Percentiles rank a stretch among this genome's conserved stretches.
phyloP scores from a whole-genome alignment of 495 filamentous ascomycete genomes.

The Trichocladium antarcticum region DNA sequence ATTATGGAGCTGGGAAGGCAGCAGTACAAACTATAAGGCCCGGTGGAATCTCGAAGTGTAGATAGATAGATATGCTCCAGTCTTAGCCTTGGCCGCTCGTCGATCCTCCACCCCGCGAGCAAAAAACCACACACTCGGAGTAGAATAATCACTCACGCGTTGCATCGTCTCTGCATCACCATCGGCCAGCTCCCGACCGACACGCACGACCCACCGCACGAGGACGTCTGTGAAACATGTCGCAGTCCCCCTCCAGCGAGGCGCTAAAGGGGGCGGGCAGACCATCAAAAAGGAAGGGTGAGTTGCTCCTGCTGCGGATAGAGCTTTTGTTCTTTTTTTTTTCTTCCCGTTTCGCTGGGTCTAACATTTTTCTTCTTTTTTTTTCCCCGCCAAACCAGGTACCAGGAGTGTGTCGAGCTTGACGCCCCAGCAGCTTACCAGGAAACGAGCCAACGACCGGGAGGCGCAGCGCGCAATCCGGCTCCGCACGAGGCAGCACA shows the following conservation, averaged over 20 bases:
- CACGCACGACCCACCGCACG: background rate
- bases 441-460: slow-evolving; percentile 81
- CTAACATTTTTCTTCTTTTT: background rate
- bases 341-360: too few species aligned
- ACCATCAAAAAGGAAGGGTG: slow-evolving; percentile 22
- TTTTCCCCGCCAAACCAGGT: slow-evolving; percentile 25
- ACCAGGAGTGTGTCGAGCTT: slow-evolving; percentile 61
- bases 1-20: background rate
- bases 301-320: background rate
- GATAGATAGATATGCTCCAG: background rate
- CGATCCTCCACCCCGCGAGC: background rate
- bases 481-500: slow-evolving; percentile 69
- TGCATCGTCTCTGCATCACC: too few species aligned
- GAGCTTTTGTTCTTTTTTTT: too few species aligned
- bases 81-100: too few species aligned
- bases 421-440: slow-evolving; percentile 58
- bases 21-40: background rate
- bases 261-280: slow-evolving; percentile 20
- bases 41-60: background rate
- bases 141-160: background rate
- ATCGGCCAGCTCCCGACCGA: too few species aligned
- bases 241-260: slow-evolving; percentile 18
- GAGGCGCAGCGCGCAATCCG: slow-evolving; percentile 81
- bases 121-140: background rate
- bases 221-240: slow-evolving; percentile 5